Base-by-base conservation (phyloP, 106 monocot genomes). In the Dendrobium officinale region DNA sequence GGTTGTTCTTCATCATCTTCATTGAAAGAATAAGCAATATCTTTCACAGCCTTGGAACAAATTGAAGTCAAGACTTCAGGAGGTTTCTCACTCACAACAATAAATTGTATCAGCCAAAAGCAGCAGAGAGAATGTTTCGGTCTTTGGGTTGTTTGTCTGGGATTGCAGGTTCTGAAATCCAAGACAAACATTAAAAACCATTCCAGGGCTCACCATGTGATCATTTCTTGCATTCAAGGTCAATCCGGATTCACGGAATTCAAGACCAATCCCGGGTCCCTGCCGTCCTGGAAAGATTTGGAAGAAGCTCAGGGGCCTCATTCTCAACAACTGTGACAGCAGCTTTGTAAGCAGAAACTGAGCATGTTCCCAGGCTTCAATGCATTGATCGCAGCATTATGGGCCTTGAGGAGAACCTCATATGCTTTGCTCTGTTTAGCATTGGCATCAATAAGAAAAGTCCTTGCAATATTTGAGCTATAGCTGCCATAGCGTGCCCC, bases 201-300 rank as follows among this genome's bases (percentile, higher is more conserved):
- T n/a, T n/a, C n/a, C n/a, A n/a, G n/a, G n/a, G n/a, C n/a, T n/a
- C n/a, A n/a, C n/a, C n/a, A n/a, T n/a, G n/a, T n/a, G n/a, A n/a
- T n/a, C n/a, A n/a, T n/a, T n/a, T n/a, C n/a, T n/a, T n/a, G n/a
- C n/a, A n/a, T n/a, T n/a, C n/a, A n/a, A n/a, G n/a, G n/a, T n/a
- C n/a, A n/a, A n/a, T n/a, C 92, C 92, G 42, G 94, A 88, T 80
- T 97, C 96, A 61, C 94, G 92, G 33, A 97, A 97, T 77, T 97
- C 96, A 20, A 97, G 89, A n/a, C 96, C 96, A 56, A 94, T 97
- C 7, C 96, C 96, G n/a, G 26, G 96, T 94, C 79, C 97, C 97
- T 41, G 94, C 97, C 20, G 97, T 86, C 79, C 88, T 98, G 6
- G 97, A 90, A 2, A 98, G 81, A 56, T 89, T 73, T 44, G 83